Evolutionary conservation across 257 asterid species (phyloP), one percentile per base, ranked within the genome.

Genomic region (Solanum gandarillasii): DNA sequence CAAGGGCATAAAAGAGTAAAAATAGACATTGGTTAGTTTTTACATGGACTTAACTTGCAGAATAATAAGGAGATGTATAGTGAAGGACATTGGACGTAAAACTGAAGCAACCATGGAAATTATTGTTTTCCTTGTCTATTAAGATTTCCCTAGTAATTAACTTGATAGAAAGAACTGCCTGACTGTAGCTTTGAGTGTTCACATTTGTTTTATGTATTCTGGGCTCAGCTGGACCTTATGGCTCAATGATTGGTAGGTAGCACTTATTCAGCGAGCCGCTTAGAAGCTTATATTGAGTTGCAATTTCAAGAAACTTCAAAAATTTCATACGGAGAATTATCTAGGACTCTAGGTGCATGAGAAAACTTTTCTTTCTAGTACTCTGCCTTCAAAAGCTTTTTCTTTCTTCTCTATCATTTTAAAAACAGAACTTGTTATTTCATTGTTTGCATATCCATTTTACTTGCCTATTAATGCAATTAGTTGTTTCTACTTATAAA

Each of bases 401-500:
- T 81, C 41, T 81, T 81, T 46, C 41, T 29, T 81, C 29, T 81
- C 41, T 16, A 29, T 29, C 41, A 29, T 46, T 79, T 41, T 25
- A 41, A 27, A 29, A 27, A 9, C 83, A 83, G 31, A 35, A 60
- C 18, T 34, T 84, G 41, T 48, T 70, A 34, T 58, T 65, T 52
- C 27, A 16, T 48, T 31, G 25, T 81, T 81, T 46, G 68, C 68
- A 29, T 31, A 81, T 46, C 34, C 68, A 46, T 46, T 81, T 81
- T 18, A 5, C 31, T 31, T 52, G 70, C 11, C 85, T 46, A 46
- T 79, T 32, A 83, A 75, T 85, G 72, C 71, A 18, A 48, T 78
- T 83, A 83, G 82, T 84, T 62, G 55, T 87, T 89, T 86, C 55
- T 75, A 58, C 34, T 81, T 58, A 83, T 82, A 55, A 84, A 79